phyloP scores from a whole-genome alignment of 2,329 filamentous ascomycete species.

The Chaetomium sp. region DNA sequence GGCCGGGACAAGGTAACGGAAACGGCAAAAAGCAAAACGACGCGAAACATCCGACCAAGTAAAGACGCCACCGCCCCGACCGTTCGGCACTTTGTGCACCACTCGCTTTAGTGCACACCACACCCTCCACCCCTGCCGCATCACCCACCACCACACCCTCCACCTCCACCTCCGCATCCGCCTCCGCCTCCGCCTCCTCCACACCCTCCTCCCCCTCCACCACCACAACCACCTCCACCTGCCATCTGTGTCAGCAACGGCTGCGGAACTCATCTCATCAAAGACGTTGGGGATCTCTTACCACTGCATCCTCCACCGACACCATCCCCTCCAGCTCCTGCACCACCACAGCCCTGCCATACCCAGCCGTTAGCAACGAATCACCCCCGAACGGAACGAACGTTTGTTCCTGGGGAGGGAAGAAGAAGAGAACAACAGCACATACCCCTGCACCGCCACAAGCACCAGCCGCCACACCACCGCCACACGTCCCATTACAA shows the following conservation, averaged over 20 bases:
- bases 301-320: constrained; percentile 3
- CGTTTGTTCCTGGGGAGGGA: not conserved
- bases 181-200: constrained; percentile 2
- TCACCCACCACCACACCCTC: constrained; percentile 1
- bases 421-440: not conserved
- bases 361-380: not conserved
- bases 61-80: too few species aligned
- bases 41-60: not conserved
- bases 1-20: too few species aligned
- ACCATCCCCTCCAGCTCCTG: constrained; percentile 1
- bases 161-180: not conserved
- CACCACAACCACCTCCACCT: not conserved
- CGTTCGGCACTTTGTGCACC: too few species aligned
- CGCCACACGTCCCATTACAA: constrained; percentile 43
- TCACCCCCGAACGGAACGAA: not conserved
- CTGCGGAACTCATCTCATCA: not conserved
- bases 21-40: too few species aligned
- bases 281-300: not conserved
- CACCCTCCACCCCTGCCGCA: not conserved
- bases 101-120: too few species aligned
- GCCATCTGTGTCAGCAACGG: not conserved
- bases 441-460: constrained; percentile 35
- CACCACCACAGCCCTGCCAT: constrained; percentile 3
- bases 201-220: not conserved
- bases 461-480: constrained; percentile 37